These are phyloP conservation scores for Beauveria pseudobassiana DNA, from an alignment of 2,329 filamentous ascomycete species.

Conservation along the genomic window DNA sequence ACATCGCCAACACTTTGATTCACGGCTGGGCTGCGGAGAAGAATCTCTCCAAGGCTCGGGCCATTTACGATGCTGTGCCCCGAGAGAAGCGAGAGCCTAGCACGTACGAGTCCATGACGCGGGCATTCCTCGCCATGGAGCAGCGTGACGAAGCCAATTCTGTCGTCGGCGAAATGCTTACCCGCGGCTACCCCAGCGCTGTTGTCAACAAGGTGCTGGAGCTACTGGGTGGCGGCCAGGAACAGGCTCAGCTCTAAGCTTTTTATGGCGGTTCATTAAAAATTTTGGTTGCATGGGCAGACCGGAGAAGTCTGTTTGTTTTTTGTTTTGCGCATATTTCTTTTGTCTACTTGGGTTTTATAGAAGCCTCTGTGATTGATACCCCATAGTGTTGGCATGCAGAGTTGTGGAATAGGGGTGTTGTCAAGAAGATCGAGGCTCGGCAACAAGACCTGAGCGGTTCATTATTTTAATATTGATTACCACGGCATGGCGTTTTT, in stretches of 20 bases:
- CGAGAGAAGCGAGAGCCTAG: constrained; percentile 82
- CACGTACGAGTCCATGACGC: constrained; percentile 98
- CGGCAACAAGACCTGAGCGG: constrained; percentile 3
- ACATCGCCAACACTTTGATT: constrained; percentile 97
- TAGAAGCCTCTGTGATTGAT: constrained; percentile 21
- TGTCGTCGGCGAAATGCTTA: constrained; percentile 85
- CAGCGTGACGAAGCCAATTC: constrained; percentile 67
- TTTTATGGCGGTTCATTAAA: neutral
- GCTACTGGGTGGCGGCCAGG: constrained; percentile 60
- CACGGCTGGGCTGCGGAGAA: constrained; percentile 89
- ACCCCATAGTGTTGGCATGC: constrained; percentile 19
- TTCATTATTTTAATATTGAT: constrained; percentile 9
- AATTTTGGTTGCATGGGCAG: constrained; percentile 2
- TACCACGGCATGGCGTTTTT: constrained; percentile 12
- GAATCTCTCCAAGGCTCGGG: constrained; percentile 69
- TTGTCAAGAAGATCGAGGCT: constrained; percentile 10
- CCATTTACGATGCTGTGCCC: constrained; percentile 73
- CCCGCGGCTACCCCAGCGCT: constrained; percentile 80
- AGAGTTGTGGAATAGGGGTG: neutral
- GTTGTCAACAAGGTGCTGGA: constrained; percentile 93
- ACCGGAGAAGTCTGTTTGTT: constrained; percentile 1
- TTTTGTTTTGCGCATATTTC: constrained; percentile 14
- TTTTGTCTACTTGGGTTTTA: constrained; percentile 14
- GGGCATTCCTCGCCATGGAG: constrained; percentile 80
- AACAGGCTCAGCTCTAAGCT: constrained; percentile 20